These are phyloP conservation scores for Penicillium freii DNA, from an alignment of 2,329 filamentous ascomycete genomes.

Conservation along the genomic window DNA sequence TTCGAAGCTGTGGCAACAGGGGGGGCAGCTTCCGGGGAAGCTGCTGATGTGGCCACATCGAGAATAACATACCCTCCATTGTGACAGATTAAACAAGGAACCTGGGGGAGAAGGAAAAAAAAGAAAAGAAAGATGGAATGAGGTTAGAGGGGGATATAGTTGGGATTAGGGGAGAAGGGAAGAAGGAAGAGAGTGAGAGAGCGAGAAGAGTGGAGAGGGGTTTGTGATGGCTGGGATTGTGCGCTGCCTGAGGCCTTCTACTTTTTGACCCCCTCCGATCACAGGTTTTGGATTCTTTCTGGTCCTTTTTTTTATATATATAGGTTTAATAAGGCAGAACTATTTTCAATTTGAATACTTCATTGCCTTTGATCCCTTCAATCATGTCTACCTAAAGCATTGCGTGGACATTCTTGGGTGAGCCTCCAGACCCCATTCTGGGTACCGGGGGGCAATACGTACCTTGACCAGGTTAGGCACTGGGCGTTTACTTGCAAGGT, in stretches of 20 bases:
- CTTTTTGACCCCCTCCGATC: slow-evolving; percentile 7
- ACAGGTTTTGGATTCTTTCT: background rate
- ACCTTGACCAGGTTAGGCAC: background rate
- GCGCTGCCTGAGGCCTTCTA: slow-evolving; percentile 9
- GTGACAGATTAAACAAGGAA: slow-evolving; percentile 39
- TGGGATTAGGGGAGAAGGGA: slow-evolving; percentile 20
- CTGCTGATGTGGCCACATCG: slow-evolving; percentile 32
- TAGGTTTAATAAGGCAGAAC: background rate
- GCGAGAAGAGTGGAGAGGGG: slow-evolving; percentile 22
- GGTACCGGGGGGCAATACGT: slow-evolving; percentile 3
- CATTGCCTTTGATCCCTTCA: background rate
- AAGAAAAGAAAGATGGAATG: slow-evolving; percentile 38
- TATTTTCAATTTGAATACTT: background rate
- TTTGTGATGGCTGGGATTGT: slow-evolving; percentile 32
- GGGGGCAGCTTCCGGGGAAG: slow-evolving; percentile 17
- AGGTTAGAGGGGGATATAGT: slow-evolving; percentile 38
- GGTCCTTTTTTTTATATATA: background rate
- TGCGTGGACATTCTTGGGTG: slow-evolving; percentile 8
- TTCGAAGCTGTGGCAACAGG: slow-evolving; percentile 11
- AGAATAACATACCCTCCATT: slow-evolving; percentile 63
- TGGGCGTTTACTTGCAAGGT: background rate
- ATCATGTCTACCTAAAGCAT: slow-evolving; percentile 9
- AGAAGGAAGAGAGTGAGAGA: slow-evolving; percentile 20
- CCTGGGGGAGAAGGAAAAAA: slow-evolving; percentile 31
- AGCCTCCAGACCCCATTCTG: slow-evolving; percentile 7